Base-by-base conservation (phyloP, 371 early-diverging fungal genomes). In the Syncephalastrum monosporum region DNA sequence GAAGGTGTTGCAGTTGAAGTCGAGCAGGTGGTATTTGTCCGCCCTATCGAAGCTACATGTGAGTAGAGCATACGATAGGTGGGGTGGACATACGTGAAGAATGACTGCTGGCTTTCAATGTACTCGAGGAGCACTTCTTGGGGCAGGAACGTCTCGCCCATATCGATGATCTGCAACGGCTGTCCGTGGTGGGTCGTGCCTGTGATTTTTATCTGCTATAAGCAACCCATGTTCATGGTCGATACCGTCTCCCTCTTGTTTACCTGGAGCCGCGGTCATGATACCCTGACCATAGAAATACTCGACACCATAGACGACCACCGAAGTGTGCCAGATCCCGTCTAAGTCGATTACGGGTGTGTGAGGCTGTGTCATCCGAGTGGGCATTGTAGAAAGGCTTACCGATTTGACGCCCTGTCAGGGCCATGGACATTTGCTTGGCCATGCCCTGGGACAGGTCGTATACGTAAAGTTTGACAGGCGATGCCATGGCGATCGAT, bases 251-350 rank as follows among this genome's bases (percentile, higher is more conserved):
- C 0, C 10, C 0, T 33, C 38, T 33, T 33, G 12, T 27, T 24
- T 64, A 59, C 79, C 84, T 14, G 90, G 90, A n/a, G 50, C 38
- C 1, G 82, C 61, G 4, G 55, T 58, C 64, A 77, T 69, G 48
- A 90, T 86, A 7, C 94, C 93, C 63, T 87, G 86, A 15, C 92
- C 93, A 65, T 86, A 97, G 70, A 74, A 95, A 66, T 87, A 90
- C 62, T 99, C 99, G 43, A 70, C 77, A 3, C 90, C 94, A 68
- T 80, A 94, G 27, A 93, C 85, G 24, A 95, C 94, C 4, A 97
- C 89, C 0, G 94, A 85, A 1, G 97, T 97, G 70, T 97, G 98
- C 85, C 89, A 91, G 53, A 91, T 88, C 53, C 87, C 92, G 53
- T 90, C 90, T 74, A 24, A 14, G 17, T 27, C 16, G 12, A 43